Percentiles rank a stretch among this genome's conserved stretches.
These are phyloP conservation scores for Rosa persica DNA, from an alignment of 306 rosid species.

Conservation along the genomic window DNA sequence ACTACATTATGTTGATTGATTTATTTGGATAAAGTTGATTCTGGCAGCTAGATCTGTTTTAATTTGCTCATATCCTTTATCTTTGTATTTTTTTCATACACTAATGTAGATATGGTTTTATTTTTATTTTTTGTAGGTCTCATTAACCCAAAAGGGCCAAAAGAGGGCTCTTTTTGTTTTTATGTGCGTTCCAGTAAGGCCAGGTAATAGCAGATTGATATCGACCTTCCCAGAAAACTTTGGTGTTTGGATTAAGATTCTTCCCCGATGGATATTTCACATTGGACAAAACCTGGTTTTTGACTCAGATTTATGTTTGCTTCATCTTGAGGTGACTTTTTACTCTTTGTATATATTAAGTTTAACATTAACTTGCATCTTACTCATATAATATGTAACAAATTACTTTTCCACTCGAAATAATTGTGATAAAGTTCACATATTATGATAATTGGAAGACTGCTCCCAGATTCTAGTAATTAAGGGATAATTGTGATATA, in stretches of 20 bases:
- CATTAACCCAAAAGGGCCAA: conserved; percentile 23
- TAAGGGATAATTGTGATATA: too few species aligned
- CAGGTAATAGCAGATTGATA: conserved; percentile 86
- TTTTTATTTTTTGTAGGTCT: conserved; percentile 43
- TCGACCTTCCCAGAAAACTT: conserved; percentile 85
- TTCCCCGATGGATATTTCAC: conserved; percentile 88
- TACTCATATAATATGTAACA: neutral
- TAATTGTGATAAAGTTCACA: neutral
- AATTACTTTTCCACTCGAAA: neutral
- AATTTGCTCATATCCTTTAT: neutral
- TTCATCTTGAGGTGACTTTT: conserved; percentile 81
- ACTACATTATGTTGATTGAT: neutral
- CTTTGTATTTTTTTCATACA: conserved; percentile 7
- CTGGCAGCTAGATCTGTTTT: neutral
- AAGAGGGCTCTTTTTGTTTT: conserved; percentile 42
- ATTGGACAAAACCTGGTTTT: conserved; percentile 68
- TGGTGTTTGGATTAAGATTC: conserved; percentile 60
- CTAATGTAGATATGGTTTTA: conserved; percentile 1
- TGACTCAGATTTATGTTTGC: conserved; percentile 89
- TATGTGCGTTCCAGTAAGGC: conserved; percentile 83
- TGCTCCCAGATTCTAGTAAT: too few species aligned
- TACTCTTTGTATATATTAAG: conserved; percentile 7
- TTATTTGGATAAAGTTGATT: neutral
- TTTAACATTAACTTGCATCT: conserved; percentile 6
- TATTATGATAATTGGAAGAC: neutral